A percentile compares a stretch with the other conserved stretches of the same genome.
Evolutionary conservation across 805 yeast species (phyloP).

Genomic region (Candida odintsovae): DNA sequence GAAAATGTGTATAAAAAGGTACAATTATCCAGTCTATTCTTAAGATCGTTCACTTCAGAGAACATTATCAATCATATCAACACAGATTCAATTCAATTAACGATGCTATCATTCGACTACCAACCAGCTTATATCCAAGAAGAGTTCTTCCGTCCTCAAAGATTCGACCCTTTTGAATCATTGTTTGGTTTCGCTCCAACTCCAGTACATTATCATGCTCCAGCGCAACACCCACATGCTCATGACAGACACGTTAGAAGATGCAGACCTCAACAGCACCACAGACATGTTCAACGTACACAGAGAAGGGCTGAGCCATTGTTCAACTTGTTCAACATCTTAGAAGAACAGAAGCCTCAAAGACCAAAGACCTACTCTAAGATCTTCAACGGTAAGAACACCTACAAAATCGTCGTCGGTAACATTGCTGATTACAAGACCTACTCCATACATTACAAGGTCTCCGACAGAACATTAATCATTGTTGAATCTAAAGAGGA

Average conservation of each 20-base stretch:
- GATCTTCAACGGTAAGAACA: slow-evolving; percentile 3
- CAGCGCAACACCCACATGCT: not conserved
- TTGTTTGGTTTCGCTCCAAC: slow-evolving; percentile 1
- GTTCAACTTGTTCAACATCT: slow-evolving; percentile 3
- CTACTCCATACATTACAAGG: slow-evolving; percentile 14
- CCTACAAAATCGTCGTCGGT: slow-evolving; percentile 12
- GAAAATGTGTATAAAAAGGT: not conserved
- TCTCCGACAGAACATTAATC: slow-evolving; percentile 6
- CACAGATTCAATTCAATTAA: not conserved
- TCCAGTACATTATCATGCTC: not conserved
- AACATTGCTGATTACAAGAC: slow-evolving; percentile 13
- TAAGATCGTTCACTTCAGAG: not conserved
- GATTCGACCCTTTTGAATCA: slow-evolving; percentile 2
- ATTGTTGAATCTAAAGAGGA: slow-evolving; percentile 13
- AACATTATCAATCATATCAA: not conserved
- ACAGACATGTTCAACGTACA: not conserved
- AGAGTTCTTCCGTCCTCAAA: not conserved
- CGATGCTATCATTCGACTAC: slow-evolving; percentile 10
- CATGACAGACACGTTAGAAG: slow-evolving; percentile 2
- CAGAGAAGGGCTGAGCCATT: slow-evolving; percentile 1
- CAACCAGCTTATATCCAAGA: slow-evolving; percentile 4
- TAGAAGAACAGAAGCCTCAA: not conserved
- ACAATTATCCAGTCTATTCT: not conserved
- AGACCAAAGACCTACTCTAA: slow-evolving; percentile 4
- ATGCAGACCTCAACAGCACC: slow-evolving; percentile 1